phyloP scores from a whole-genome alignment of 2,329 filamentous ascomycete genomes.

The Chaetomiaceae sp. region DNA sequence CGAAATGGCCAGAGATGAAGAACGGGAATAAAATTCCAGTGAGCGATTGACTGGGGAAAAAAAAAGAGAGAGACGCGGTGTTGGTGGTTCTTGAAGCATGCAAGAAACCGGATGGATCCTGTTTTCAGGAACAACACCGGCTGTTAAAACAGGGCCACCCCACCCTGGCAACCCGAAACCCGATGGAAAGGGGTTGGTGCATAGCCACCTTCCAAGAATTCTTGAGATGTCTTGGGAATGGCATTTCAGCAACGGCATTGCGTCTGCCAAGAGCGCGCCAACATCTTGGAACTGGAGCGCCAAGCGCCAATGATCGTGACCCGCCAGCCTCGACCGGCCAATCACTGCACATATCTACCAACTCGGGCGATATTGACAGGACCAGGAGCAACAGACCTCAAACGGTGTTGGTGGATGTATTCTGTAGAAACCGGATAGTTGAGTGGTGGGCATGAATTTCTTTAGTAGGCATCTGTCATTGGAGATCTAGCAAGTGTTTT shows the following conservation, averaged over 20 bases:
- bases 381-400: too few relatives aligned
- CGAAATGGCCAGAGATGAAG: conserved; percentile 18
- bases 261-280: conserved; percentile 9
- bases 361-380: not conserved
- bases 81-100: conserved; percentile 9
- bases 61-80: conserved; percentile 9
- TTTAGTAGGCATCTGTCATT: too few relatives aligned
- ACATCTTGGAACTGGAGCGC: conserved; percentile 1
- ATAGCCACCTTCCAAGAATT: conserved; percentile 23
- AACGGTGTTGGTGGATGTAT: too few relatives aligned
- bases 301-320: conserved; percentile 2
- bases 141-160: conserved; percentile 16
- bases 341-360: too few relatives aligned
- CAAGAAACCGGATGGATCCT: conserved; percentile 8
- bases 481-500: too few relatives aligned
- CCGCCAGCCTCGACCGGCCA: not conserved
- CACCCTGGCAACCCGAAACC: conserved; percentile 13
- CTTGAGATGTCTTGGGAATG: conserved; percentile 10
- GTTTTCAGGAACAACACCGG: conserved; percentile 8
- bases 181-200: conserved; percentile 17
- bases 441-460: too few relatives aligned
- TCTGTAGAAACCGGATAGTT: too few relatives aligned
- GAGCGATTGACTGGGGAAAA: conserved; percentile 23
- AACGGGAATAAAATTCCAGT: conserved; percentile 13
- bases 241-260: conserved; percentile 1